phyloP scores from a whole-genome alignment of 139 green algal species.

The Desmodesmus armatus region DNA sequence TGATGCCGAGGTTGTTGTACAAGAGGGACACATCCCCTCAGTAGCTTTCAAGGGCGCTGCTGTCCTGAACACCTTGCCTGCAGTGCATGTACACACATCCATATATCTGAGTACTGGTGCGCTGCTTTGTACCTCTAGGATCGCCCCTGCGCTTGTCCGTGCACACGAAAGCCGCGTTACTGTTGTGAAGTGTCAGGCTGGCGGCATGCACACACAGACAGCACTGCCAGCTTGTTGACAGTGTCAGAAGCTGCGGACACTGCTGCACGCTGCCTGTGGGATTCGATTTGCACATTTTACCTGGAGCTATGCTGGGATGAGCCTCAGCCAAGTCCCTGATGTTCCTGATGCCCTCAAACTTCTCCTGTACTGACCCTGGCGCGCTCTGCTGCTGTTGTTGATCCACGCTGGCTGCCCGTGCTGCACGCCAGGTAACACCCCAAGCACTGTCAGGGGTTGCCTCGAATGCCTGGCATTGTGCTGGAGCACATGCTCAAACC shows the following conservation, averaged over 20 bases:
- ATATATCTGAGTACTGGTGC: too few species aligned
- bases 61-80: constrained; percentile 27
- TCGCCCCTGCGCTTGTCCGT: too few species aligned
- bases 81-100: background rate
- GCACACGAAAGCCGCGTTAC: too few species aligned
- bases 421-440: too few species aligned
- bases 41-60: constrained; percentile 23
- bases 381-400: background rate
- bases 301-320: background rate
- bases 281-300: too few species aligned
- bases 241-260: background rate
- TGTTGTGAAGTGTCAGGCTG: too few species aligned
- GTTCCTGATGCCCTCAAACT: constrained; percentile 41
- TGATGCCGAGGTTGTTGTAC: constrained; percentile 35
- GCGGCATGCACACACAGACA: too few species aligned
- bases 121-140: too few species aligned
- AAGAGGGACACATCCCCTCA: background rate
- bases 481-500: too few species aligned
- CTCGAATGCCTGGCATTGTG: background rate
- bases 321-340: constrained; percentile 28
- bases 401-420: too few species aligned
- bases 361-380: background rate
- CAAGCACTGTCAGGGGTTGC: background rate
- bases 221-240: too few species aligned
- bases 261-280: background rate